Percentiles rank a stretch among this genome's conserved stretches.
Evolutionary conservation across 257 asterid species (phyloP).

Genomic region (Solanum appendiculatum): DNA sequence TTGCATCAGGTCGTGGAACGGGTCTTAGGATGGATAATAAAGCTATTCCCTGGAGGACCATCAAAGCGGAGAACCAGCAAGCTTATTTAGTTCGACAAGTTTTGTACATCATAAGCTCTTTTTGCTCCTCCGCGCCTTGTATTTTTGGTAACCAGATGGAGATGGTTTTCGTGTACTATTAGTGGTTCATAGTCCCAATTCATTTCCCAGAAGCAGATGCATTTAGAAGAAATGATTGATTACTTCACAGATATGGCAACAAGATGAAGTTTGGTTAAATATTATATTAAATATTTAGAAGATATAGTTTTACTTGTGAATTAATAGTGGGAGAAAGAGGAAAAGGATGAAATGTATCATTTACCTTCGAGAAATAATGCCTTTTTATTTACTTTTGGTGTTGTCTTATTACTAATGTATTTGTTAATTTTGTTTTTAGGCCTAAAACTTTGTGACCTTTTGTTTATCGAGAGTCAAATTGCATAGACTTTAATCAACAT

Average conservation of each 20-base stretch:
- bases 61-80: slow-evolving; percentile 65
- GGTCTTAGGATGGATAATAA: slow-evolving; percentile 96
- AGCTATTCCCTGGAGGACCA: slow-evolving; percentile 95
- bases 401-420: not conserved
- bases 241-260: slow-evolving; percentile 1
- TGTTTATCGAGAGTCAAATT: not conserved
- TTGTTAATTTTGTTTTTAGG: not conserved
- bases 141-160: slow-evolving; percentile 30
- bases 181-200: slow-evolving; percentile 25
- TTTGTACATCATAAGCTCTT: slow-evolving; percentile 5
- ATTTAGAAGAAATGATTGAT: slow-evolving; percentile 6
- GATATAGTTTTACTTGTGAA: not conserved
- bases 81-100: slow-evolving; percentile 34
- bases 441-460: not conserved
- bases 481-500: not conserved
- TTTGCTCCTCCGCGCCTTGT: slow-evolving; percentile 9
- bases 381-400: not conserved
- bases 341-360: not conserved
- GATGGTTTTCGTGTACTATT: slow-evolving; percentile 28
- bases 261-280: not conserved
- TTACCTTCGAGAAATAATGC: not conserved
- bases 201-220: slow-evolving; percentile 15
- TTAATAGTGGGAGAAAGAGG: not conserved
- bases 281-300: not conserved
- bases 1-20: slow-evolving; percentile 76